phyloP scores from a whole-genome alignment of 1,284 basidiomycete species.

The Cystobasidiaceae sp. region DNA sequence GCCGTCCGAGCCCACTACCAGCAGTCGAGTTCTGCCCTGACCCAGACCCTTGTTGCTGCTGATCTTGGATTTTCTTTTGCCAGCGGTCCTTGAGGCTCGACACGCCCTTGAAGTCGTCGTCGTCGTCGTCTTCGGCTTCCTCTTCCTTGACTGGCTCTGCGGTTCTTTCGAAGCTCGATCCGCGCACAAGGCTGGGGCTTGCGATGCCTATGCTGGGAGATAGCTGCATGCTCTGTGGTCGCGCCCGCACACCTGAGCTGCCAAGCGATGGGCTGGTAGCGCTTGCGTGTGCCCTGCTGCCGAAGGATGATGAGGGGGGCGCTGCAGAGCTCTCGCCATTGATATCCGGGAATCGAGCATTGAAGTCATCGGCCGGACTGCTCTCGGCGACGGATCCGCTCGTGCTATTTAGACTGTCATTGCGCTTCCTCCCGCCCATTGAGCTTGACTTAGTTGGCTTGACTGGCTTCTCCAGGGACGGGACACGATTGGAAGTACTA shows the following conservation, averaged over 20 bases:
- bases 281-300: too few relatives aligned
- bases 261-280: background rate
- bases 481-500: too few relatives aligned
- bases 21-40: background rate
- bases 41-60: background rate
- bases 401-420: background rate
- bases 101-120: conserved; percentile 29
- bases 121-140: conserved; percentile 2
- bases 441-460: conserved; percentile 21
- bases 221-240: conserved; percentile 18
- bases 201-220: too few relatives aligned
- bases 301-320: too few relatives aligned
- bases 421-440: too few relatives aligned
- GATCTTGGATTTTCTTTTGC: conserved; percentile 19
- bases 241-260: background rate
- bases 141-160: too few relatives aligned
- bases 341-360: background rate
- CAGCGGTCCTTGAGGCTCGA: conserved; percentile 29
- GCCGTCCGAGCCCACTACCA: background rate
- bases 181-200: too few relatives aligned
- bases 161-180: too few relatives aligned
- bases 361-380: conserved; percentile 9
- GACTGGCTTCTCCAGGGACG: background rate
- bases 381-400: background rate
- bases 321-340: background rate